Evolutionary conservation across 345 rosid species (phyloP), one percentile per base, ranked within the genome.

Genomic region (Gossypium mustelinum): DNA sequence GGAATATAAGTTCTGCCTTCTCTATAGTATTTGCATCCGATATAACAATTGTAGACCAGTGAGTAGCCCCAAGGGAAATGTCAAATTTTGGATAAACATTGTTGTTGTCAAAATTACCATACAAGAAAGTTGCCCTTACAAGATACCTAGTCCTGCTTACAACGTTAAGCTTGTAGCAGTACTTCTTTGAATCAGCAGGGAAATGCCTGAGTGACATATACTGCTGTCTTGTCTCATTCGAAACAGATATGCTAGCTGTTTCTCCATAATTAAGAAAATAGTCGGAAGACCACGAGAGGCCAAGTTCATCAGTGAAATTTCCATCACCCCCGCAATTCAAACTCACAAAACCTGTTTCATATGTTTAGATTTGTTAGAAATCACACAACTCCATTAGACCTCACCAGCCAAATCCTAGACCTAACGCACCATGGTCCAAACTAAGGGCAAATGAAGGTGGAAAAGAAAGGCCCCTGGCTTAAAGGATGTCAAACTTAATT

Each of bases 31-130:
- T 65, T 3, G 92, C 89, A 44, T 96, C 97, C 13, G 95, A 92
- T 77, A 96, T 90, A 65, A 76, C 97, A 82, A 96, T 88, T 18
- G 97, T 93, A 3, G 97, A 81, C 99, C 99, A 96, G 64, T 68
- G 95, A 79, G 98, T 93, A 3, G 98, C 82, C 3, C 99, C 98
- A 50, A 93, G 81, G 54, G 99, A 93, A 76, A 96, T 76, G 76
- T 93, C 99, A 56, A 96, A 96, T 79, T 87, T 90, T 10, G 99
- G 99, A 74, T 96, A 96, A 25, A 93, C 97, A 69, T 93, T 92
- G 77, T 85, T 87, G 87, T 45, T 85, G 81, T 96, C 98, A 62
- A 96, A 96, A 75, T 96, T 82, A 64, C 97, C 97, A 50, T 96
- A 96, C 78, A 96, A 80, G 87, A 96, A 96, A 72, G 99, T 88